Percentiles rank a stretch among this genome's conserved stretches.
Conservation (phyloP, 2,329 filamentous ascomycete genomes). For the Ophiocordyceps camponoti-rufipedis region DNA sequence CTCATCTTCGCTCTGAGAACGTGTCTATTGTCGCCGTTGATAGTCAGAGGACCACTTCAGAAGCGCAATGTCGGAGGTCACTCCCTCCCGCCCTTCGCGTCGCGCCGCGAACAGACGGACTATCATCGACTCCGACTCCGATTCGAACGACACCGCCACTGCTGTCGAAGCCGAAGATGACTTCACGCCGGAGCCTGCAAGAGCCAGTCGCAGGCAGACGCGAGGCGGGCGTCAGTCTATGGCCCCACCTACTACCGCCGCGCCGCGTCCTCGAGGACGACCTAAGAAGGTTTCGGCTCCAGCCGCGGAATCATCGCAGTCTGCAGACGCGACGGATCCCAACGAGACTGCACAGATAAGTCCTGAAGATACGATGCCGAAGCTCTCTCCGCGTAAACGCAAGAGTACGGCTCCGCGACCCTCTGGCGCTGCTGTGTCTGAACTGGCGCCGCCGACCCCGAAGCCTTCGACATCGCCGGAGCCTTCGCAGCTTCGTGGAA, state of each 20-base stretch:
- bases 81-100: constrained; percentile 18
- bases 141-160: constrained; percentile 42
- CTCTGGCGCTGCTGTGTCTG: constrained; percentile 12
- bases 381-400: constrained; percentile 44
- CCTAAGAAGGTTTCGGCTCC: constrained; percentile 19
- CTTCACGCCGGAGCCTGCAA: constrained; percentile 55
- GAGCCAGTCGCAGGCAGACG: constrained; percentile 33
- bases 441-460: constrained; percentile 3
- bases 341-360: constrained; percentile 15
- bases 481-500: constrained; percentile 27
- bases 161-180: constrained; percentile 55
- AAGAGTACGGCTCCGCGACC: constrained; percentile 34
- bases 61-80: constrained; percentile 12
- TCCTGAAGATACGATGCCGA: constrained; percentile 15
- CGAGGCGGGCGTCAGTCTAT: constrained; percentile 23
- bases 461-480: constrained; percentile 25
- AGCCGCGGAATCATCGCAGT: not conserved
- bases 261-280: constrained; percentile 21
- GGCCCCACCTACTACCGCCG: constrained; percentile 17
- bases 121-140: constrained; percentile 57
- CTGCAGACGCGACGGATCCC: constrained; percentile 8
- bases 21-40: too few species aligned
- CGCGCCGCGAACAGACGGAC: constrained; percentile 43
- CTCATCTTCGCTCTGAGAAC: not conserved
- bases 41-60: too few species aligned